A percentile compares a stretch with the other conserved stretches of the same genome.
phyloP scores from a whole-genome alignment of 257 asterid genomes.

The Marsdenia floribunda region DNA sequence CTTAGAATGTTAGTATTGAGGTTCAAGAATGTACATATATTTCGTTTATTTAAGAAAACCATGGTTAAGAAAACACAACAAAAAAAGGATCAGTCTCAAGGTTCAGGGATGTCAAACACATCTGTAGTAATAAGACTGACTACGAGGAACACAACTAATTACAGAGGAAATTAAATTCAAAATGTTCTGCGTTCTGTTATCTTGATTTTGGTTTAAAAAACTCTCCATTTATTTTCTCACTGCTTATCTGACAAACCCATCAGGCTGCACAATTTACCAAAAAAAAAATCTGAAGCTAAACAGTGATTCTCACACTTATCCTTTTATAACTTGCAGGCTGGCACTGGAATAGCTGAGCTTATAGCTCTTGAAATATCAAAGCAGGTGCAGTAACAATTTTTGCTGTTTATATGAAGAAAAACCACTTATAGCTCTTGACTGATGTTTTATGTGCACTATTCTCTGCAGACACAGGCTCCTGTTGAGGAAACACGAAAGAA shows the following conservation, averaged over 20 bases:
- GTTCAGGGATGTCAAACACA: background rate
- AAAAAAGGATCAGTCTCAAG: background rate
- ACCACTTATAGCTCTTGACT: background rate
- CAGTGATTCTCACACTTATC: background rate
- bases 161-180: background rate
- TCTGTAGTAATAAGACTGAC: background rate
- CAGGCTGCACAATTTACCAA: background rate
- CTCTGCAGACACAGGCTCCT: conserved; percentile 44
- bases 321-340: conserved; percentile 62
- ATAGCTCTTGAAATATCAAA: conserved; percentile 89
- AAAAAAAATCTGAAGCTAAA: background rate
- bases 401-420: background rate
- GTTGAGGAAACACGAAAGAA: conserved; percentile 68
- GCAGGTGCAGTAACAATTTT: conserved; percentile 37
- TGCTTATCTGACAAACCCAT: background rate
- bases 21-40: background rate
- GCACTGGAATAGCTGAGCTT: conserved; percentile 96
- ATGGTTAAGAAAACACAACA: background rate
- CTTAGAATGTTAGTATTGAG: background rate
- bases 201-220: background rate
- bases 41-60: background rate
- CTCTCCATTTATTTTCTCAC: background rate
- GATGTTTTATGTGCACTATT: conserved; percentile 7
- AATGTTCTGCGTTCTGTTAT: background rate
- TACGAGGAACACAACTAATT: background rate